Base-by-base conservation (phyloP, 176 grass and related monocot species). In the Oryza brachyantha region DNA sequence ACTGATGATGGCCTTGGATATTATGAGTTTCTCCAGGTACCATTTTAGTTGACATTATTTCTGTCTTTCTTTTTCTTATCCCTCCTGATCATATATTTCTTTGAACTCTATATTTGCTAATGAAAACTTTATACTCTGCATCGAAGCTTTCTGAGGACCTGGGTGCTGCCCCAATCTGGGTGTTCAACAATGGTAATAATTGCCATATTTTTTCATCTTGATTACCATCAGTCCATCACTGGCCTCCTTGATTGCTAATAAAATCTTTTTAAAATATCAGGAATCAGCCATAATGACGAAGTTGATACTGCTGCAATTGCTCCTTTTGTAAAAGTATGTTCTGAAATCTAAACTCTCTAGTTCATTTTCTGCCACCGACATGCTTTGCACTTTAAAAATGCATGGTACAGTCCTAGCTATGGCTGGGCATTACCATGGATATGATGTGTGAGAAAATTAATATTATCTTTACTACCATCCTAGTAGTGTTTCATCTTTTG, bases 1-100 rank as follows among this genome's bases (percentile, higher is more conserved):
- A 98, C 90, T 35, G 95, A 98, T 61, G 95, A 94, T 85, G 95
- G 95, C 40, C 92, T 98, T 57, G 95, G 95, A 48, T 98, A 94
- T 84, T 88, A 92, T 26, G 95, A 94, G 66, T 92, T 94, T 78
- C 95, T 98, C 81, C 92, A 91, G 95, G 95, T 98, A 85, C 8
- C 26, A 46, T 37, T 81, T 35, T 26, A 57, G 27, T 81, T 35
- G 68, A 71, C 27, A 34, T n/a, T 63, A 62, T 69, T 39, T 70
- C 66, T 55, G 5, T 48, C 29, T 16, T 71, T 77, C 50, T 10
- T 70, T 70, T 45, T 28, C n/a, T 81, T 3, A 28, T 61, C 19
- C 3, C 5, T 6, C 59, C 61, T 74, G 58, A 69, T 38, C 41
- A 31, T 48, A 68, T 65, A 54, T 78, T 34, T 55, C 16, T 83